These are phyloP conservation scores for Linum usitatissimum DNA, from an alignment of 345 rosid genomes.

Conservation along the genomic window DNA sequence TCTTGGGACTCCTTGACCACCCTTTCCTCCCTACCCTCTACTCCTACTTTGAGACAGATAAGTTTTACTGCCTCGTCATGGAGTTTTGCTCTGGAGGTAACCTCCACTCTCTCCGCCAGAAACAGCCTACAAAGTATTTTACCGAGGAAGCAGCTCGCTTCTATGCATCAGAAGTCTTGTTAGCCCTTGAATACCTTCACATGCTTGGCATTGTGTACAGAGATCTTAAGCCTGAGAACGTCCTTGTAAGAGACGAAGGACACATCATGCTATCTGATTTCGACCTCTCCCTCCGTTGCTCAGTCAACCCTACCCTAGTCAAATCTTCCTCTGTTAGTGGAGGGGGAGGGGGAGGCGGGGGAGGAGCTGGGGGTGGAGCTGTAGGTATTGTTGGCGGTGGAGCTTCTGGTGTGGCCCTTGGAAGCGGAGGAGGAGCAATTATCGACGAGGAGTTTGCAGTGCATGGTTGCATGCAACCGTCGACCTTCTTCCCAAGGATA, in stretches of 20 bases:
- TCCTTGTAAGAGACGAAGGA: not conserved
- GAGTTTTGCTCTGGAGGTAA: constrained; percentile 2
- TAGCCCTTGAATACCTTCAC: not conserved
- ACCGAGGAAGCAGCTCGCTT: constrained; percentile 1
- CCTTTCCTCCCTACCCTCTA: constrained; percentile 1
- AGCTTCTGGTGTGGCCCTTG: not conserved
- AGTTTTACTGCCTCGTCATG: constrained; percentile 4
- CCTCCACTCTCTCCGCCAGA: constrained; percentile 7
- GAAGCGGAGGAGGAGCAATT: not conserved
- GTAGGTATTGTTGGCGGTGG: not conserved
- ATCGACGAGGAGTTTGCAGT: constrained; percentile 3
- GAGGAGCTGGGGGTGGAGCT: not conserved
- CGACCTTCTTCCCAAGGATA: constrained; percentile 2
- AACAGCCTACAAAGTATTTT: constrained; percentile 1
- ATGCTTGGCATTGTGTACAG: constrained; percentile 3
- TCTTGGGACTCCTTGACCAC: not conserved
- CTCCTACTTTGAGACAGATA: constrained; percentile 4
- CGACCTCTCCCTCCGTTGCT: constrained; percentile 3
- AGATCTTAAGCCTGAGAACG: constrained; percentile 3
- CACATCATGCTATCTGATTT: constrained; percentile 5
- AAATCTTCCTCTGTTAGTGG: not conserved
- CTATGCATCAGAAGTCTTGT: not conserved
- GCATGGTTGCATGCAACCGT: constrained; percentile 2
- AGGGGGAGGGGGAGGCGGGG: not conserved
- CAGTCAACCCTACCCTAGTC: constrained; percentile 1